Evolutionary conservation across 2,329 filamentous ascomycete species (phyloP).

Genomic region (Neodidymelliopsis sp.): DNA sequence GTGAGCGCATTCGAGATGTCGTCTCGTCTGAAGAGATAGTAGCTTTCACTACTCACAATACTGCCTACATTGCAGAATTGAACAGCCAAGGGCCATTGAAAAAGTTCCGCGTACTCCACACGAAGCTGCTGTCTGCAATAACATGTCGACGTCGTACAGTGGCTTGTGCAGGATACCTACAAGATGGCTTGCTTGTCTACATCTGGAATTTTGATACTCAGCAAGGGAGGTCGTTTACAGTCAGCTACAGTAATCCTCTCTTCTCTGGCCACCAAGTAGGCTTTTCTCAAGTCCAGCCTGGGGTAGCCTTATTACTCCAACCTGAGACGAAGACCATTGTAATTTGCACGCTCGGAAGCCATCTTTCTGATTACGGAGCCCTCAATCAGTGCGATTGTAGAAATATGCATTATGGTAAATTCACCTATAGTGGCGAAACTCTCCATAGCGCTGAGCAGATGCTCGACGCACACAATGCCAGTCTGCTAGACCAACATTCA

Average conservation of each 20-base stretch:
- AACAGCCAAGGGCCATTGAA: conserved; percentile 16
- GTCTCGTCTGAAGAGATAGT: conserved; percentile 36
- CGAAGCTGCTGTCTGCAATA: conserved; percentile 7
- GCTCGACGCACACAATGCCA: conserved; percentile 1
- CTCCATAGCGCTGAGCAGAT: background rate
- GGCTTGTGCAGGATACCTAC: conserved; percentile 25
- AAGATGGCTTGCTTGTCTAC: conserved; percentile 24
- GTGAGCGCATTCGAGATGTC: conserved; percentile 28
- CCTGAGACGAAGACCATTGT: conserved; percentile 22
- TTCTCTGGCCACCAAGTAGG: background rate
- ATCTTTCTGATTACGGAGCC: too few relatives aligned
- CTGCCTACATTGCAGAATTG: conserved; percentile 31
- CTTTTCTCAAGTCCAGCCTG: background rate
- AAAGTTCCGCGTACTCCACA: conserved; percentile 30
- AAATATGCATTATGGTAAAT: conserved; percentile 3
- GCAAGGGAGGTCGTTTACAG: conserved; percentile 29
- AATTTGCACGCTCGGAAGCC: background rate
- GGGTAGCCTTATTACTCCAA: conserved; percentile 18
- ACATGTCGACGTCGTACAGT: conserved; percentile 32
- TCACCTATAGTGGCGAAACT: conserved; percentile 24
- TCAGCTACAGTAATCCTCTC: conserved; percentile 13
- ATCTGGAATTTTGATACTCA: conserved; percentile 41
- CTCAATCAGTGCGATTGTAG: too few relatives aligned
- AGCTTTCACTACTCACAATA: conserved; percentile 23
- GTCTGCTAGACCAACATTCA: background rate